Conservation (phyloP, 2,329 filamentous ascomycete genomes). For the Laburnicola sp. region DNA sequence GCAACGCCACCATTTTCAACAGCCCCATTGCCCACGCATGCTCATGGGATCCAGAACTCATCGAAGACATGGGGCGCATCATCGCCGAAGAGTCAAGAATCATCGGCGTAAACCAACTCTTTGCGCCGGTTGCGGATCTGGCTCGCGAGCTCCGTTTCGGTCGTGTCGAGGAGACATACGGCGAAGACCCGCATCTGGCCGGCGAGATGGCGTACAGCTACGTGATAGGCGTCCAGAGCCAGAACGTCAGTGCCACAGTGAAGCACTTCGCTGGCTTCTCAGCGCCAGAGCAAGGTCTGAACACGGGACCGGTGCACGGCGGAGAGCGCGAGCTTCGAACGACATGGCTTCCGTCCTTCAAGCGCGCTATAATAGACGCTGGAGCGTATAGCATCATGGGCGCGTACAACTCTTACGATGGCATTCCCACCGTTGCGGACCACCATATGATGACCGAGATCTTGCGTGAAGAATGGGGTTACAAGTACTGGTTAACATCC, state of each 20-base stretch:
- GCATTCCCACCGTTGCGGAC: conserved; percentile 68
- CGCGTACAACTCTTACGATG: conserved; percentile 75
- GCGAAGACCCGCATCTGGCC: conserved; percentile 69
- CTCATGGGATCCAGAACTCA: conserved; percentile 67
- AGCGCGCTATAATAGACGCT: conserved; percentile 70
- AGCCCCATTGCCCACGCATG: conserved; percentile 73
- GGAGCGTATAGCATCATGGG: conserved; percentile 72
- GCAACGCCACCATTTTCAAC: conserved; percentile 78
- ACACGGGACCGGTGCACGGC: conserved; percentile 63
- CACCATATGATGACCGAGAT: conserved; percentile 67
- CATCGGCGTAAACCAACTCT: conserved; percentile 72
- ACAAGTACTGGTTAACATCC: conserved; percentile 67
- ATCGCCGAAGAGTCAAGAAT: conserved; percentile 69
- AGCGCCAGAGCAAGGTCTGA: conserved; percentile 71
- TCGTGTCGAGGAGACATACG: conserved; percentile 73
- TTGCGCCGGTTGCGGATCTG: conserved; percentile 71
- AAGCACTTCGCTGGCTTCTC: conserved; percentile 76
- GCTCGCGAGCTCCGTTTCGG: conserved; percentile 72
- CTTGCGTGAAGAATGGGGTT: conserved; percentile 72
- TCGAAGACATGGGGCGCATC: conserved; percentile 67
- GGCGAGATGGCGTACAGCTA: conserved; percentile 69
- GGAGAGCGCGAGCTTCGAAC: conserved; percentile 60
- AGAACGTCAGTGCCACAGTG: conserved; percentile 69
- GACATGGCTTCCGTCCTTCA: conserved; percentile 63
- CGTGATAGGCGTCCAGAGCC: conserved; percentile 64